phyloP scores from a whole-genome alignment of 2,329 filamentous ascomycete genomes.

The Apiospora koreana region DNA sequence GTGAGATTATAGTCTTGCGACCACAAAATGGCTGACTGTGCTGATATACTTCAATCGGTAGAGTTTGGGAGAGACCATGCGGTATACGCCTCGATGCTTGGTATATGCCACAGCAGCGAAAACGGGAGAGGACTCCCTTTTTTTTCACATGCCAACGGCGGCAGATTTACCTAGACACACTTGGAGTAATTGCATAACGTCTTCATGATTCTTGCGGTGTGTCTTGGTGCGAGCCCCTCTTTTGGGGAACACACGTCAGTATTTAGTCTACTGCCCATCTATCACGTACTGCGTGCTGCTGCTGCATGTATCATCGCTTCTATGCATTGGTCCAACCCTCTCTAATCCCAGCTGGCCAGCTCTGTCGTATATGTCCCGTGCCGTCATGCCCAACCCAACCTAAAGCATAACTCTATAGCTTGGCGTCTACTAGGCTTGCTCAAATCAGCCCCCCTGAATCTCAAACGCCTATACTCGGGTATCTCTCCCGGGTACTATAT shows the following conservation, averaged over 20 bases:
- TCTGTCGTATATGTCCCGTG: background rate
- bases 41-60: background rate
- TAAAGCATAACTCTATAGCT: background rate
- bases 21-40: background rate
- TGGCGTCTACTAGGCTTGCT: constrained; percentile 2
- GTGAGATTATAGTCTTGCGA: constrained; percentile 2
- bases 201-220: constrained; percentile 2
- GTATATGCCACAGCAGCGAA: background rate
- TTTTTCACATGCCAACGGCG: constrained; percentile 5
- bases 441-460: background rate
- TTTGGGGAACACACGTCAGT: background rate
- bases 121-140: background rate
- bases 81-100: background rate
- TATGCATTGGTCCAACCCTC: background rate
- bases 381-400: background rate
- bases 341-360: background rate
- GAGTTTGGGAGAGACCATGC: background rate
- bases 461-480: background rate
- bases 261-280: background rate
- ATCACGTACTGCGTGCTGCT: background rate
- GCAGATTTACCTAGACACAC: background rate
- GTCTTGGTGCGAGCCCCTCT: background rate
- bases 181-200: background rate
- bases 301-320: background rate
- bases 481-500: background rate